Evolutionary conservation across 345 rosid genomes (phyloP).

Genomic region (Acer negundo): DNA sequence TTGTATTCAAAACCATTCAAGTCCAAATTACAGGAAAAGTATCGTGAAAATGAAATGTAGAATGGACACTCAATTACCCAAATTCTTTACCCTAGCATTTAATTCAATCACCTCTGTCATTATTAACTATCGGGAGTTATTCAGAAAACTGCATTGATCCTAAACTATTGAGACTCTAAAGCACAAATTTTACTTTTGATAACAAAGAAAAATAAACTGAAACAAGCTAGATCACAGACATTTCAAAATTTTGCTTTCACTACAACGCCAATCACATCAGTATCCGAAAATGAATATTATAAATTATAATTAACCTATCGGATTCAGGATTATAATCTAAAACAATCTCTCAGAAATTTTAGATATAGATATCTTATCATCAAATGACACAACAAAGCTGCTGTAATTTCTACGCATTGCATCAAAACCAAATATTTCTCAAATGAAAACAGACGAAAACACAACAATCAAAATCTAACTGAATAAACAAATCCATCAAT

Average conservation of each 20-base stretch:
- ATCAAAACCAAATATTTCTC: neutral
- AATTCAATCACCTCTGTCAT: neutral
- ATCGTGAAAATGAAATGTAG: neutral
- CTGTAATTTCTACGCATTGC: neutral
- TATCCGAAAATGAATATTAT: neutral
- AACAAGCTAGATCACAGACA: neutral
- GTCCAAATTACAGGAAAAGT: neutral
- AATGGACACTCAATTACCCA: neutral
- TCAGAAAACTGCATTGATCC: neutral
- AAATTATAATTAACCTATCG: neutral
- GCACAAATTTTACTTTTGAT: neutral
- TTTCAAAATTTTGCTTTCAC: neutral
- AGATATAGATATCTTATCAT: neutral
- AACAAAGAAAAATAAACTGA: neutral
- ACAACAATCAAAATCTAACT: neutral
- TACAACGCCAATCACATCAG: neutral
- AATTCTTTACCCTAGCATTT: neutral
- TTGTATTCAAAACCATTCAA: conserved; percentile 4
- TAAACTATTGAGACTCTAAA: neutral
- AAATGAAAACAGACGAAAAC: neutral
- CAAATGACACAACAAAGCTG: neutral
- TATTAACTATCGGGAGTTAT: neutral
- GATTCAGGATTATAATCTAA: neutral
- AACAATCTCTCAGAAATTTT: neutral
- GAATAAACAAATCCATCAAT: neutral